Evolutionary conservation across 2,329 filamentous ascomycete species (phyloP).

Genomic region (Pochonia chlamydosporia): DNA sequence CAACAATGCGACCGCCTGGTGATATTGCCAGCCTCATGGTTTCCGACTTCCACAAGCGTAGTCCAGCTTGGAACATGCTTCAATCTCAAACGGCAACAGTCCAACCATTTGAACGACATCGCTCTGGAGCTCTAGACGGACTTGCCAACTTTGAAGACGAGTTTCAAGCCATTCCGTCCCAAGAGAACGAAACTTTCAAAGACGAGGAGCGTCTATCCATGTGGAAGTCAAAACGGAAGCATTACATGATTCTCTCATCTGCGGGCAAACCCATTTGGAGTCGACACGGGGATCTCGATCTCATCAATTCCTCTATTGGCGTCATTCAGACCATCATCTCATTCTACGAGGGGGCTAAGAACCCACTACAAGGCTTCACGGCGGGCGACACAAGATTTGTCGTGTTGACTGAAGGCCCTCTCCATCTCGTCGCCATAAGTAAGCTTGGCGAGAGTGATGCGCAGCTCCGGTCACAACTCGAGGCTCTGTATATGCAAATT

Average conservation of each 20-base stretch:
- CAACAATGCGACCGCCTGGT: slow-evolving; percentile 54
- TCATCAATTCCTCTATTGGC: slow-evolving; percentile 91
- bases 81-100: slow-evolving; percentile 55
- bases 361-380: slow-evolving; percentile 75
- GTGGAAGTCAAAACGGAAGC: slow-evolving; percentile 93
- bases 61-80: slow-evolving; percentile 63
- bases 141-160: slow-evolving; percentile 68
- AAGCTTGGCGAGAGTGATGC: slow-evolving; percentile 85
- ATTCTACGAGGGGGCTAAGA: slow-evolving; percentile 78
- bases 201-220: slow-evolving; percentile 58
- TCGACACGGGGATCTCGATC: slow-evolving; percentile 80
- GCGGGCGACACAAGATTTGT: slow-evolving; percentile 86
- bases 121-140: slow-evolving; percentile 38
- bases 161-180: slow-evolving; percentile 68
- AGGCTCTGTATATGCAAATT: slow-evolving; percentile 97
- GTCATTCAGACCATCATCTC: slow-evolving; percentile 97
- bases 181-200: slow-evolving; percentile 31
- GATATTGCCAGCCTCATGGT: slow-evolving; percentile 80
- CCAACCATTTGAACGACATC: slow-evolving; percentile 54
- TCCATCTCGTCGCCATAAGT: slow-evolving; percentile 92
- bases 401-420: slow-evolving; percentile 73
- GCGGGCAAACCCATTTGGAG: slow-evolving; percentile 98
- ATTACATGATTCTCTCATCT: slow-evolving; percentile 93
- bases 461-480: slow-evolving; percentile 81
- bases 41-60: slow-evolving; percentile 61